Base-by-base conservation (phyloP, 805 yeast species). In the Metschnikowia arizonensis region DNA sequence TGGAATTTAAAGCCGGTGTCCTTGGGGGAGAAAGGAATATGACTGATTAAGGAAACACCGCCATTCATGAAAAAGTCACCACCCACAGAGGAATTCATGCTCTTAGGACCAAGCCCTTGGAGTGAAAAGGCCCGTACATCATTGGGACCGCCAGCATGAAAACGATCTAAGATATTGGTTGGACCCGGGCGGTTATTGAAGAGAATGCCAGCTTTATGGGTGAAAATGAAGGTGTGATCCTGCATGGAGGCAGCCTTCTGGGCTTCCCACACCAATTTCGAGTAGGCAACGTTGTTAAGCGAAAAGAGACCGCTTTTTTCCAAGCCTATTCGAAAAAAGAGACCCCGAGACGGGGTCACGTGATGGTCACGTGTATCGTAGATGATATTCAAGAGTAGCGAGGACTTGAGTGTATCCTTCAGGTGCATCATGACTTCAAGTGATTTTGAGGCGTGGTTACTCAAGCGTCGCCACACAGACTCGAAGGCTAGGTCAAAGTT, bases 61-160 rank as follows among this genome's bases (percentile, higher is more conserved):
- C 74, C 73, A 29, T 66, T 71, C 18, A 66, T 56, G 48, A 72
- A 78, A 4, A 70, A 54, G 53, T 78, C 79, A 11, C 82, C 83
- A 5, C 83, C 83, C 31, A 76, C 57, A 2, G 78, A 66, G 24
- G 76, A 60, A 25, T 72, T 73, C 62, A 65, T 68, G 40, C 71
- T 69, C 51, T 77, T 78, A 2, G 83, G 83, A 0, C 83, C 83
- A 34, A 78, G 52, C 1, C 82, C 82, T 34, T 78, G 72, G 47
- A 77, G 55, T 9, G 63, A 58, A 52, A 77, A 79, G 1, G 82
- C 74, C 35, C 83, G 65, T 7, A 79, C 70, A 49, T 78, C 83
- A 51, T 78, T 78, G 10, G 83, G 77, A 1, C 83, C 83, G n/a
- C 83, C 83, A 3, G 73, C 62, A 53, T 71, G 76, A 46, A 77